Conservation (phyloP, 2,329 filamentous ascomycete species). For the Graphium sp. region DNA sequence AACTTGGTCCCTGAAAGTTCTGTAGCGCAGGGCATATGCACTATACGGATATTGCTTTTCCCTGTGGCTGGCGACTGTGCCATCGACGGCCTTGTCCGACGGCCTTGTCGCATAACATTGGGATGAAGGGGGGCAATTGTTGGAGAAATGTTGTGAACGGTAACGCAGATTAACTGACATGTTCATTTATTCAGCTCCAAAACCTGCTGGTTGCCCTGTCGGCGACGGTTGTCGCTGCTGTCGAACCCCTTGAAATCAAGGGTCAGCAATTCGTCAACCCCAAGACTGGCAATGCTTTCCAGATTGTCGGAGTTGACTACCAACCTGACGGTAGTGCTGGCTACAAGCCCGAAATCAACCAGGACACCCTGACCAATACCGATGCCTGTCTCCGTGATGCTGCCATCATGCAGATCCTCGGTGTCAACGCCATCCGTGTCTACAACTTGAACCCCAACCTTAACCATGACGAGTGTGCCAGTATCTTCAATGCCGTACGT, state of each 20-base stretch:
- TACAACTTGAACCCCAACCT: constrained; percentile 50
- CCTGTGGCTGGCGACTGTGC: too few species aligned
- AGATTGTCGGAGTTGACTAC: constrained; percentile 52
- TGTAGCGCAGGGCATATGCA: too few species aligned
- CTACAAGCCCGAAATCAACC: constrained; percentile 34
- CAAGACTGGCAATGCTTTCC: constrained; percentile 40
- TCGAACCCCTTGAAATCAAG: constrained; percentile 37
- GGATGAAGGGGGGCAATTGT: too few species aligned
- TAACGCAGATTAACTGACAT: too few species aligned
- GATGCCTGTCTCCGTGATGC: constrained; percentile 46
- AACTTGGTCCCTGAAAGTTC: too few species aligned
- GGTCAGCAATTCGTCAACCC: constrained; percentile 44
- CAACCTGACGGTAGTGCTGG: constrained; percentile 50
- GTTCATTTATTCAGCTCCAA: constrained; percentile 13
- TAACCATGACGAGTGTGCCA: constrained; percentile 50
- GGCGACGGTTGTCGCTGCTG: constrained; percentile 35
- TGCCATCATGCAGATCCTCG: constrained; percentile 46
- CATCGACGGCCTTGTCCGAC: not conserved
- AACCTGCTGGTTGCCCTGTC: constrained; percentile 29
- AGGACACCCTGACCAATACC: constrained; percentile 43
- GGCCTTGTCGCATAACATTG: not conserved
- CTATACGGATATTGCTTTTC: too few species aligned
- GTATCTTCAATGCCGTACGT: constrained; percentile 45
- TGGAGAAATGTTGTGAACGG: not conserved
- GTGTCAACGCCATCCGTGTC: constrained; percentile 52